These are phyloP conservation scores for Eremothecium sinecaudum DNA, from an alignment of 1,139 yeast genomes.

Conservation along the genomic window DNA sequence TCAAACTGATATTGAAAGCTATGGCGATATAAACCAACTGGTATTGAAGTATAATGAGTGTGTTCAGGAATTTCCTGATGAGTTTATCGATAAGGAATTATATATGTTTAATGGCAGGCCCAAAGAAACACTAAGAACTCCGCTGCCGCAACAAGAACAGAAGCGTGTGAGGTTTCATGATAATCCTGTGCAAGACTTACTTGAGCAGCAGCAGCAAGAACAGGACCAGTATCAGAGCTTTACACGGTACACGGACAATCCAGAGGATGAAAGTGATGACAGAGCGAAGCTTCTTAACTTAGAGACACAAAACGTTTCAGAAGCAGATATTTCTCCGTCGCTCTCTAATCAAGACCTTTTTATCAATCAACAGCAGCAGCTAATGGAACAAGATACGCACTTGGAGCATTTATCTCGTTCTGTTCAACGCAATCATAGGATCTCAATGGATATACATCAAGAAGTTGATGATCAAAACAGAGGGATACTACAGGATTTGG, in stretches of 20 bases:
- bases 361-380: conserved; percentile 25
- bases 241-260: conserved; percentile 21
- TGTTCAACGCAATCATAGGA: conserved; percentile 20
- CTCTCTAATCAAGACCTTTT: conserved; percentile 26
- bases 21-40: conserved; percentile 2
- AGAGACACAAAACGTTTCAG: neutral
- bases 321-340: conserved; percentile 8
- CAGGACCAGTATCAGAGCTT: conserved; percentile 8
- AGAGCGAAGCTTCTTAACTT: conserved; percentile 8
- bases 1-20: conserved; percentile 3
- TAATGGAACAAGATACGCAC: conserved; percentile 27
- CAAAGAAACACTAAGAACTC: neutral
- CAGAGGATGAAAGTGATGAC: conserved; percentile 7
- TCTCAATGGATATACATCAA: conserved; percentile 24
- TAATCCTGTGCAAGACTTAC: conserved; percentile 13
- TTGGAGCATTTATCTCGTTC: conserved; percentile 20
- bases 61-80: conserved; percentile 11
- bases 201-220: neutral
- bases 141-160: conserved; percentile 3
- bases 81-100: conserved; percentile 11
- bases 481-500: conserved; percentile 24
- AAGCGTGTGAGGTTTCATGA: conserved; percentile 27
- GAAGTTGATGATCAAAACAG: conserved; percentile 27
- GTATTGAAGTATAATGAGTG: conserved; percentile 9
- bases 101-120: conserved; percentile 10